Percentiles rank a stretch among this genome's conserved stretches.
These are phyloP conservation scores for Luffa aegyptiaca DNA, from an alignment of 306 rosid species.

Conservation along the genomic window DNA sequence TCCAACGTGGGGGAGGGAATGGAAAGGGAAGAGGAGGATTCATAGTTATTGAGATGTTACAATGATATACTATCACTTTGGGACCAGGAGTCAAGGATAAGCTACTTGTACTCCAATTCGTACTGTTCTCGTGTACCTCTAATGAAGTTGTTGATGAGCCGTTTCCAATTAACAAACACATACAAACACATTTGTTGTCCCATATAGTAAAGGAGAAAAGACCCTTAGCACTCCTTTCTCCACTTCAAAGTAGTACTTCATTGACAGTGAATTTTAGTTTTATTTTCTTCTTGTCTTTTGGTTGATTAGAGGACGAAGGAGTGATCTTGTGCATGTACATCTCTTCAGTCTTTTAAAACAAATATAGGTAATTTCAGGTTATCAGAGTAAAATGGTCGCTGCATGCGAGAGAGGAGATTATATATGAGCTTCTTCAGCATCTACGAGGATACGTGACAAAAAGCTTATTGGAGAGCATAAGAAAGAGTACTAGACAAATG, in stretches of 20 bases:
- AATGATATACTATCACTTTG: neutral
- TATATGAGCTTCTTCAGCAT: slow-evolving; percentile 83
- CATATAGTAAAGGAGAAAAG: neutral
- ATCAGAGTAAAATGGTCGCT: slow-evolving; percentile 97
- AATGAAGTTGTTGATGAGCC: neutral
- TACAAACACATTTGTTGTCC: neutral
- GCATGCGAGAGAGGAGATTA: slow-evolving; percentile 92
- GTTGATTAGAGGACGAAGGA: neutral
- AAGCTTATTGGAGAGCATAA: slow-evolving; percentile 46
- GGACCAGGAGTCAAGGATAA: neutral
- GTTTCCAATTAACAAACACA: neutral
- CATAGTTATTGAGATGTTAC: neutral
- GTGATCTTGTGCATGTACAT: neutral
- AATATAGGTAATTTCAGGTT: slow-evolving; percentile 38
- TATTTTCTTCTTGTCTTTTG: neutral
- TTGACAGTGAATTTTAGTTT: neutral
- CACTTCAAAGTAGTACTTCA: neutral
- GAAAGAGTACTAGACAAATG: slow-evolving; percentile 71
- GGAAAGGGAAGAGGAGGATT: neutral
- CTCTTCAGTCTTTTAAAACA: neutral
- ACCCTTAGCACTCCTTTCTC: neutral
- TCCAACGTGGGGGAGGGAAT: neutral
- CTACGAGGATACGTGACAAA: slow-evolving; percentile 55
- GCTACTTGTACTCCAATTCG: neutral
- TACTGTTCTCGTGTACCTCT: neutral